These are phyloP conservation scores for Entomortierella parvispora DNA, from an alignment of 192 early-diverging fungal species.

Conservation along the genomic window DNA sequence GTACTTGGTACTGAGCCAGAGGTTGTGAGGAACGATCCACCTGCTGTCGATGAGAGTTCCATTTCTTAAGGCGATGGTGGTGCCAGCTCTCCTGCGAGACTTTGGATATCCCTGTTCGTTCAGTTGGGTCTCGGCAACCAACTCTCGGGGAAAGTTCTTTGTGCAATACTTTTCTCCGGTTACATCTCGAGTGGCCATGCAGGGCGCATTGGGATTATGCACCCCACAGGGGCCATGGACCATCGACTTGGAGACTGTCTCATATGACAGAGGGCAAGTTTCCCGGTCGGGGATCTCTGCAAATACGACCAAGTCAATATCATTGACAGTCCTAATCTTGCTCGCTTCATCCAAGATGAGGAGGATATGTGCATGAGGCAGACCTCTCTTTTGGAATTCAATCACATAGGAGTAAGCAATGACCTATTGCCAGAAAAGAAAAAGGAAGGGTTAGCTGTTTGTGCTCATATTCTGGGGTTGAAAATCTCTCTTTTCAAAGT, in stretches of 20 bases:
- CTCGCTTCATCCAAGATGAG: constrained; percentile 22
- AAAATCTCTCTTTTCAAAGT: no score
- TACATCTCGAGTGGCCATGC: constrained; percentile 12
- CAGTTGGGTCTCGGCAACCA: no score
- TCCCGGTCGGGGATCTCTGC: constrained; percentile 39
- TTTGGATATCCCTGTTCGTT: constrained; percentile 36
- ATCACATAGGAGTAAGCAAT: constrained; percentile 37
- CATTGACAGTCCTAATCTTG: constrained; percentile 17
- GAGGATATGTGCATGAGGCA: constrained; percentile 53
- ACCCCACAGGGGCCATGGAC: constrained; percentile 47
- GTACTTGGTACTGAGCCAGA: constrained; percentile 44
- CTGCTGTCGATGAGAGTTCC: constrained; percentile 33
- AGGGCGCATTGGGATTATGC: constrained; percentile 14
- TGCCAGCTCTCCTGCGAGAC: constrained; percentile 22
- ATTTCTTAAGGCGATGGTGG: background rate
- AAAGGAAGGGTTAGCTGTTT: no score
- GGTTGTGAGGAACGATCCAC: constrained; percentile 46
- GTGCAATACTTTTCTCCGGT: constrained; percentile 3
- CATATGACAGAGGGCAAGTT: constrained; percentile 7
- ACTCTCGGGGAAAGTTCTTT: background rate
- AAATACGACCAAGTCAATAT: constrained; percentile 30
- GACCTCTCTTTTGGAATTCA: constrained; percentile 55
- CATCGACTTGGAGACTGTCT: constrained; percentile 29
- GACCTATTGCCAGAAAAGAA: no score
- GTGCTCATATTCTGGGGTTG: no score